Evolutionary conservation across 2,329 filamentous ascomycete species (phyloP), one percentile per base, ranked within the genome.

Genomic region (Pseudonectria buxi): DNA sequence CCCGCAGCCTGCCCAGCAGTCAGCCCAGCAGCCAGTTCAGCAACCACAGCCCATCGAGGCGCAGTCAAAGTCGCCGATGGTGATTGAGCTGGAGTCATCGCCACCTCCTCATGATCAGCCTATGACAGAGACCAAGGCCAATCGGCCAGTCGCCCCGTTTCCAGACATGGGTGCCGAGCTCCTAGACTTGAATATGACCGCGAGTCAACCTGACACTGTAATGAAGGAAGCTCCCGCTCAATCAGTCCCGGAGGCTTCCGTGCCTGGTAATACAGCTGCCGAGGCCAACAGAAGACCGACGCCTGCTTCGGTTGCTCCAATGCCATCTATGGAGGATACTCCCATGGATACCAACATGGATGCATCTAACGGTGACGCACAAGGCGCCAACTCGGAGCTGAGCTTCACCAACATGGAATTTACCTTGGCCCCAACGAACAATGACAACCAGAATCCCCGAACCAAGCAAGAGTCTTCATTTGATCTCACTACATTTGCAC

Each of bases 401-500:
- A 67, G 67, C 41, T 77, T 76, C 45, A 76, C 73, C 11, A 63
- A 76, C 43, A 76, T 76, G 70, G 65, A 71, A 25, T 77, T 77
- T 44, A 67, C 69, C 0, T 58, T 76, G 4, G 72, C 68, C 2
- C 68, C 71, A 1, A 43, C 63, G 7, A 59, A 55, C 32, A 54
- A 54, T 37, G 45, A 59, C 14, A 44, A 36, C 22, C 51, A 56
- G 29, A 40, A 50, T 12, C 36, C 36, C 22, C 26, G 46, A 18
- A 48, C 44, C 14, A 33, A 48, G 10, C 53, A 55, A 36, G 66
- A 67, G 37, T 52, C 60, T 6, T 58, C 64, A 4, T 71, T 73
- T 44, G 69, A 72, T 35, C 53, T 71, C 10, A 53, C 66, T 3
- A 61, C 61, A 10, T 71, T 72, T 49, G 61, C 59, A 5, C 50